Conservation (phyloP, 768 basidiomycete genomes). For the Multifurca ochricompacta region DNA sequence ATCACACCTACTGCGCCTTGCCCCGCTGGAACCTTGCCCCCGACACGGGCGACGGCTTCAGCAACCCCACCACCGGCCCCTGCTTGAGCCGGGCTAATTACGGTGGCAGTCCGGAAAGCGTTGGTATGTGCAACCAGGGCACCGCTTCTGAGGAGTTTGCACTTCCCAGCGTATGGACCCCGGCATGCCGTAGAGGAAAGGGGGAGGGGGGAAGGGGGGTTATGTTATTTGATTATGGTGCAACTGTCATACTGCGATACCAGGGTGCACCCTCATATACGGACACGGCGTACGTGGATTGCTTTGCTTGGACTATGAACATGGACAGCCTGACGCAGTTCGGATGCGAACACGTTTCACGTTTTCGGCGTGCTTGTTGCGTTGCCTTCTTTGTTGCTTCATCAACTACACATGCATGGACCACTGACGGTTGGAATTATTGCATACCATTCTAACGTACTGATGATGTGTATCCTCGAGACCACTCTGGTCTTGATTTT, state of each 20-base stretch:
- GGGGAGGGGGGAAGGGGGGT: no score
- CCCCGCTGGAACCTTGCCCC: neutral
- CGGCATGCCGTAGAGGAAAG: neutral
- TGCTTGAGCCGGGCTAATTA: neutral
- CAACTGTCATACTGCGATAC: neutral
- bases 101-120: neutral
- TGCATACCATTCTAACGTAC: conserved; percentile 3
- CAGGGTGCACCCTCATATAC: neutral
- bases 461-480: neutral
- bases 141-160: no score
- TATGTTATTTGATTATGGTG: neutral
- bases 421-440: neutral
- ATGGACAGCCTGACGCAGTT: conserved; percentile 1
- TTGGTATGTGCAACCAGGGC: neutral
- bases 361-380: conserved; percentile 1
- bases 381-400: neutral
- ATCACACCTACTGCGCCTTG: conserved; percentile 20
- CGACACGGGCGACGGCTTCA: no score
- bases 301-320: neutral
- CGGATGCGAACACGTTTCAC: conserved; percentile 15
- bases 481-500: neutral
- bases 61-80: neutral
- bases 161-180: neutral
- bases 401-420: conserved; percentile 5
- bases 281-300: neutral